Conservation (phyloP, 805 yeast species). For the Wickerhamomyces silvicola region DNA sequence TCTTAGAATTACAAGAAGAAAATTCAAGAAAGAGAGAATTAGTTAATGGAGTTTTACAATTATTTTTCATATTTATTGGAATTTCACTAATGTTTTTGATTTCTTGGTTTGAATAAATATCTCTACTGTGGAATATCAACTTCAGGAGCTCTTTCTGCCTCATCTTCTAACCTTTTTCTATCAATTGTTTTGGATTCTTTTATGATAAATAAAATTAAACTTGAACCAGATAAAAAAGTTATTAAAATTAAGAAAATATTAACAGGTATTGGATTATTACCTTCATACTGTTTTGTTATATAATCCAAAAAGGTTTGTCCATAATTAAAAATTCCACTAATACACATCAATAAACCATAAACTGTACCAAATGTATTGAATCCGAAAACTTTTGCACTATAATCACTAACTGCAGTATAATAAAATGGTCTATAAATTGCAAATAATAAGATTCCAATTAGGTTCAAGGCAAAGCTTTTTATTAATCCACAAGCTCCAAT, state of each 20-base stretch:
- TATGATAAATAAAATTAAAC: slow-evolving; percentile 23
- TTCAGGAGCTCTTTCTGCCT: slow-evolving; percentile 55
- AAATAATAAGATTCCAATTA: slow-evolving; percentile 60
- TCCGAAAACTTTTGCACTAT: slow-evolving; percentile 89
- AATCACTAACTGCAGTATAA: slow-evolving; percentile 89
- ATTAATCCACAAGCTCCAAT: slow-evolving; percentile 72
- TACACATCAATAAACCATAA: slow-evolving; percentile 78
- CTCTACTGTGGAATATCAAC: slow-evolving; percentile 38
- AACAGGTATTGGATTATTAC: slow-evolving; percentile 76
- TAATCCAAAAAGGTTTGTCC: slow-evolving; percentile 64
- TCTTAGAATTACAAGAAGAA: slow-evolving; percentile 38
- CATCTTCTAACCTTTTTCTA: slow-evolving; percentile 48
- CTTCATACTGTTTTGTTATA: slow-evolving; percentile 58
- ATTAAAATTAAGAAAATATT: slow-evolving; percentile 48
- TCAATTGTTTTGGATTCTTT: slow-evolving; percentile 35
- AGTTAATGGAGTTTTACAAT: slow-evolving; percentile 37
- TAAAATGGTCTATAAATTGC: slow-evolving; percentile 88
- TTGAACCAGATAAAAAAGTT: slow-evolving; percentile 38
- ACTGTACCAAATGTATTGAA: slow-evolving; percentile 87
- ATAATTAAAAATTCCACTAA: slow-evolving; percentile 77
- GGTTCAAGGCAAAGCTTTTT: slow-evolving; percentile 41
- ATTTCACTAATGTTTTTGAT: slow-evolving; percentile 47
- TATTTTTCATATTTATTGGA: slow-evolving; percentile 46
- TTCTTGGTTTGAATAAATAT: slow-evolving; percentile 23
- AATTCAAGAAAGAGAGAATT: slow-evolving; percentile 33